phyloP scores from a whole-genome alignment of 2,329 filamentous ascomycete genomes.

The Rugonectria rugulosa region DNA sequence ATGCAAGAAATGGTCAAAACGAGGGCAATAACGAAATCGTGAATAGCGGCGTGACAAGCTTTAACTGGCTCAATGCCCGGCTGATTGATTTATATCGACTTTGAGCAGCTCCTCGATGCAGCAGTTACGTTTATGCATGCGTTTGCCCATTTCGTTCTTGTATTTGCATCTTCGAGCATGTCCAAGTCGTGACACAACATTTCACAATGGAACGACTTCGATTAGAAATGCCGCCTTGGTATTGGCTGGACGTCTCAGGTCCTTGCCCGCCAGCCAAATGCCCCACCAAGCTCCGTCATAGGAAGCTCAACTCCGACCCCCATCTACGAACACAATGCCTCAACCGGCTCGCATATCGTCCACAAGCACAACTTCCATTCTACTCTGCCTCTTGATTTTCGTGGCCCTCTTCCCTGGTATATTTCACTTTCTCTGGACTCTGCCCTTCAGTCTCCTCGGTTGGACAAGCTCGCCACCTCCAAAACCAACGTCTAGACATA shows the following conservation, averaged over 20 bases:
- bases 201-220: neutral
- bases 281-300: conserved; percentile 41
- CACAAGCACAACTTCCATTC: conserved; percentile 49
- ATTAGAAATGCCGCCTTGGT: conserved; percentile 29
- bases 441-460: conserved; percentile 53
- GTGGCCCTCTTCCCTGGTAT: conserved; percentile 59
- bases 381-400: conserved; percentile 57
- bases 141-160: neutral
- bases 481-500: conserved; percentile 37
- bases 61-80: neutral
- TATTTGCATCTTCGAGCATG: neutral
- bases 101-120: no score
- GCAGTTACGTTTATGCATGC: no score
- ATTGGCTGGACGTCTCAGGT: conserved; percentile 21
- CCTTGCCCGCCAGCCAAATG: conserved; percentile 12
- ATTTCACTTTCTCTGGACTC: conserved; percentile 60
- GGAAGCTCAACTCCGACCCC: conserved; percentile 24
- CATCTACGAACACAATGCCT: conserved; percentile 51
- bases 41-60: neutral
- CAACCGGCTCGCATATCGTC: conserved; percentile 47
- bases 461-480: conserved; percentile 43
- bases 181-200: neutral
- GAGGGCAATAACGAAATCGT: neutral
- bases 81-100: neutral
- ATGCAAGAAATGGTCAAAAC: conserved; percentile 33